Evolutionary conservation across 2,329 filamentous ascomycete species (phyloP), one percentile per base, ranked within the genome.

Genomic region (Colletotrichum brevisporum): DNA sequence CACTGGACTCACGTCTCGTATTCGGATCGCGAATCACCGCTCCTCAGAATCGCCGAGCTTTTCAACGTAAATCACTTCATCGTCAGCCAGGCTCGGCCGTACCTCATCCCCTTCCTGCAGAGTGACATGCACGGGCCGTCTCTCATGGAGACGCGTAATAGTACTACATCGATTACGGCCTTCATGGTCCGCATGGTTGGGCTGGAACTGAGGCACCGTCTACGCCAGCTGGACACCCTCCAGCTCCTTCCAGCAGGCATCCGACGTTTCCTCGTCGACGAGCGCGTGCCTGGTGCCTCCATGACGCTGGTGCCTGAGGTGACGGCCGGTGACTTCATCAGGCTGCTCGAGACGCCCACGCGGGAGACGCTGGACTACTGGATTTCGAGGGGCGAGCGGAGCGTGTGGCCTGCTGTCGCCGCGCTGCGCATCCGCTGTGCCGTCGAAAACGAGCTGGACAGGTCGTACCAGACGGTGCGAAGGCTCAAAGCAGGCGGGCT

Each of bases 21-120:
- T 78, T 86, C 86, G 50, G 90, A 93, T 71, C 89, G 89, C 50
- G 90, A 88, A 75, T 86, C 86, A 1, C 88, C 87, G 2, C 86
- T 96, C 1, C 86, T 89, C 62, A 89, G 93, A 47, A 90, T 96
- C 36, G 89, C 92, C 6, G 92, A 95, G 80, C 88, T 95, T 12
- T 96, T 96, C 86, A 97, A 97, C 77, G 93, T 97, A 61, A 97
- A 97, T 77, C 95, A 98, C 83, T 98, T 97, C 81, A 94, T 98
- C 72, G 90, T 98, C 73, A 96, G 93, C 72, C 95, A 98, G 82
- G 94, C 95, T 1, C 88, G 95, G 3, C 95, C 95, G 0, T 97
- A 97, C 79, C 85, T 97, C 16, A 91, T 95, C 31, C 95, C 95
- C 0, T 96, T 97, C 75, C 85, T 97, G 5, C 90, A 92, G 70